Conservation (phyloP, 2,329 filamentous ascomycete genomes). For the Phialophora expanda region DNA sequence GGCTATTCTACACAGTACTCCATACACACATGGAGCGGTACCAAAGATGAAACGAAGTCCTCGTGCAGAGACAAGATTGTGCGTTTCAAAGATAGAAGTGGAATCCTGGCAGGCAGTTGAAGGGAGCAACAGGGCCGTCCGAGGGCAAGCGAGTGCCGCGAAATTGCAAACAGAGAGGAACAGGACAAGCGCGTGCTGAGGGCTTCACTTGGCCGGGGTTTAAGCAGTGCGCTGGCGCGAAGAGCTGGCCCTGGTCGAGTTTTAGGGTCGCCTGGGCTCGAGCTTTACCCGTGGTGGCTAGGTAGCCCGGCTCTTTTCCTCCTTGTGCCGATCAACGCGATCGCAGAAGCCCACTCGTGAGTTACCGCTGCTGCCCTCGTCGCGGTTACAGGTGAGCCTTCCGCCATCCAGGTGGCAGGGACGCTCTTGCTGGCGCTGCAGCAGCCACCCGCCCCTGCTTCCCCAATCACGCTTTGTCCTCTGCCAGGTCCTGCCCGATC, state of each 20-base stretch:
- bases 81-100: slow-evolving; percentile 27
- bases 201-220: slow-evolving; percentile 9
- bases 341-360: neutral
- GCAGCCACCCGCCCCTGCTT: slow-evolving; percentile 35
- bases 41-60: neutral
- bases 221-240: slow-evolving; percentile 13
- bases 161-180: slow-evolving; percentile 35
- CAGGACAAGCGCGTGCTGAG: slow-evolving; percentile 23
- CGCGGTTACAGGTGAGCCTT: neutral
- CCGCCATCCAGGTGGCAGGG: slow-evolving; percentile 12
- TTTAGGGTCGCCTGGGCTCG: neutral
- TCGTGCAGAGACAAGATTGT: slow-evolving; percentile 6
- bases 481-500: slow-evolving; percentile 35
- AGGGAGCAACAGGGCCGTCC: slow-evolving; percentile 10
- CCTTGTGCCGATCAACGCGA: slow-evolving; percentile 10
- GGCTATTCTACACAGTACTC: neutral
- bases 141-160: slow-evolving; percentile 26
- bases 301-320: slow-evolving; percentile 10
- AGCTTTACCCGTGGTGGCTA: slow-evolving; percentile 19
- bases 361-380: neutral
- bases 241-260: slow-evolving; percentile 11
- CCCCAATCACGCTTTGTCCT: slow-evolving; percentile 41
- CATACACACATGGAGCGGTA: neutral
- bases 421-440: slow-evolving; percentile 13
- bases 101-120: neutral